Base-by-base conservation (phyloP, 495 filamentous ascomycete genomes). In the Hyaloscypha hepaticicola region DNA sequence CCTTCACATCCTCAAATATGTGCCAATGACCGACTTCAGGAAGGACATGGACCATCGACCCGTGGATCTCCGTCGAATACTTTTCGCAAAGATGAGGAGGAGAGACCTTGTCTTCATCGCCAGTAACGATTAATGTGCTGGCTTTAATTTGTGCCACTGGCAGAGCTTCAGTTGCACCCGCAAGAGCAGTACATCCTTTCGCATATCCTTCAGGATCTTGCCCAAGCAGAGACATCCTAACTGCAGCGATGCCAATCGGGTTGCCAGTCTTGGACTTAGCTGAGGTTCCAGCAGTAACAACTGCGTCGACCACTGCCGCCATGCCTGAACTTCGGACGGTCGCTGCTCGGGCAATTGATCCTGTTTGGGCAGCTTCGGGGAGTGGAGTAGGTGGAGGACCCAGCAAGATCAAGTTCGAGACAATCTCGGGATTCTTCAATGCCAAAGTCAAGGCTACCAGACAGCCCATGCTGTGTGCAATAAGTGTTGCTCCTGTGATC, bases 191-290 rank as follows among this genome's bases (percentile, higher is more conserved):
- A 59, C 82, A 85, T 0, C 75, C 80, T 65, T 85, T 86, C 0
- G 82, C 82, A 67, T 84, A 86, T 11, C 79, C 81, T 64, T 85
- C 82, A 2, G 81, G 76, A 62, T 80, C 76, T 60, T 80, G 79
- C 0, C 74, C 66, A 0, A 80, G 69, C 19, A 84, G 68, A 38
- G 75, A 80, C 52, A 73, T 66, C 24, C 78, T 72, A 12, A 76
- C 72, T 4, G 80, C 78, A 16, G 76, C 70, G 34, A 77, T 50
- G 24, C 70, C 74, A 7, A 84, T 57, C 0, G 75, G 70, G 7
- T 79, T 78, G 1, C 66, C 66, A 8, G 60, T 38, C 65, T 79
- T 76, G 0, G 76, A 75, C n/a, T 65, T 70, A 76, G 69, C 77
- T 68, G 67, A 84, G 60, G 75, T 82, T 70, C 60, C 78, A 70